Percentiles rank a stretch among this genome's conserved stretches.
phyloP scores from a whole-genome alignment of 2,329 filamentous ascomycete genomes.

The Colletotrichum brevisporum region DNA sequence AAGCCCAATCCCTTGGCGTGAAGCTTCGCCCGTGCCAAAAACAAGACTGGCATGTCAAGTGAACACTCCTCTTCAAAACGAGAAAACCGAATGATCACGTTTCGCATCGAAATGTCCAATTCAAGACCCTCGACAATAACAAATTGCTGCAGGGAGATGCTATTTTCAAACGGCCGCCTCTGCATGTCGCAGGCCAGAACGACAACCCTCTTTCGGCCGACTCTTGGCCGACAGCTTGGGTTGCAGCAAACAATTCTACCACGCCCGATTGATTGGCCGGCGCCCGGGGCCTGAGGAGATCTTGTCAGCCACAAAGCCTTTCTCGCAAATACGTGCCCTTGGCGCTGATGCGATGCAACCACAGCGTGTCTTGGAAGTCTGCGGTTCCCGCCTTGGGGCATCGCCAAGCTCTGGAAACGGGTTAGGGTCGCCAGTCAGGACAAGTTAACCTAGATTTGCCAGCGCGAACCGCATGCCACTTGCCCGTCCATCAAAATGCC shows the following conservation, averaged over 20 bases:
- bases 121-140: neutral
- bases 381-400: slow-evolving; percentile 17
- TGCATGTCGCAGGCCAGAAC: slow-evolving; percentile 25
- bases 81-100: neutral
- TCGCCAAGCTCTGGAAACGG: slow-evolving; percentile 36
- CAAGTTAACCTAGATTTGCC: slow-evolving; percentile 9
- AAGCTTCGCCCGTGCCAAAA: slow-evolving; percentile 13
- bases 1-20: slow-evolving; percentile 15
- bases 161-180: slow-evolving; percentile 15
- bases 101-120: neutral
- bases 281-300: neutral
- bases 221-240: slow-evolving; percentile 14
- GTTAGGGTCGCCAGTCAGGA: slow-evolving; percentile 17
- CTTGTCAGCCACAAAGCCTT: slow-evolving; percentile 14
- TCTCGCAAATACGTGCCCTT: slow-evolving; percentile 22
- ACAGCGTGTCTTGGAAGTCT: slow-evolving; percentile 23
- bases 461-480: slow-evolving; percentile 5
- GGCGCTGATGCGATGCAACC: slow-evolving; percentile 33
- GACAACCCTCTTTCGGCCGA: neutral
- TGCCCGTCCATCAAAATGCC: slow-evolving; percentile 28
- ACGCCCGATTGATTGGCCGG: slow-evolving; percentile 2
- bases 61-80: neutral
- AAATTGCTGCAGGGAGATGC: neutral
- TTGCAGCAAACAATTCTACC: neutral
- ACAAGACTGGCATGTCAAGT: neutral